A percentile compares a stretch with the other conserved stretches of the same genome.
Conservation (phyloP, 305 asterid genomes). For the Fraxinus sp. region DNA sequence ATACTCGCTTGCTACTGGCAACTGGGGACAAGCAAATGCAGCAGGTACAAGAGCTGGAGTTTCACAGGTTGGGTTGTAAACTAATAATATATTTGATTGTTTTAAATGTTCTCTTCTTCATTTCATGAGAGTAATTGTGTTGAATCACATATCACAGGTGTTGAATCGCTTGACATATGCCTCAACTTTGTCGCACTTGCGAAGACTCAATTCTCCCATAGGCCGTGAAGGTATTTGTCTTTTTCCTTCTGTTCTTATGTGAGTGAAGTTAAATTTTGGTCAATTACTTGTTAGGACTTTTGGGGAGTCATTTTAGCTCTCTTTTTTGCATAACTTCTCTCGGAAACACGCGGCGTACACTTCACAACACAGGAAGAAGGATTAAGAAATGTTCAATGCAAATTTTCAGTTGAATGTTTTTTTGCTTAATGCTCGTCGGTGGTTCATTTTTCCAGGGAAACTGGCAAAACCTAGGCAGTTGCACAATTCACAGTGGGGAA, state of each 20-base stretch:
- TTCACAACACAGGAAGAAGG: not conserved
- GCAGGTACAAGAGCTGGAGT: slow-evolving; percentile 98
- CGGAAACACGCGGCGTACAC: not conserved
- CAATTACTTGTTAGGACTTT: not conserved
- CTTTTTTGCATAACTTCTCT: not conserved
- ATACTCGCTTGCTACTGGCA: slow-evolving; percentile 94
- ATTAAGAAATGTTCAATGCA: not conserved
- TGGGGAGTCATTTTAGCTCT: not conserved
- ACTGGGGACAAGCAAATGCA: slow-evolving; percentile 99
- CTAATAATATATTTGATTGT: slow-evolving; percentile 10
- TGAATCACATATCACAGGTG: slow-evolving; percentile 54
- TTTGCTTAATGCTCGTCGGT: not conserved
- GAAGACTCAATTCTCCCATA: slow-evolving; percentile 93
- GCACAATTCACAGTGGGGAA: slow-evolving; percentile 99
- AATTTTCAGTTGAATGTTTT: not conserved
- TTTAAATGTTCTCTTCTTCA: not conserved
- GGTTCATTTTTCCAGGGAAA: slow-evolving; percentile 55
- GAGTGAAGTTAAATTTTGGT: slow-evolving; percentile 1
- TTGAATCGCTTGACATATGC: slow-evolving; percentile 96
- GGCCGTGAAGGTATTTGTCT: slow-evolving; percentile 86
- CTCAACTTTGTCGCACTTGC: slow-evolving; percentile 90
- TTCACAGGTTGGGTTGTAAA: slow-evolving; percentile 66
- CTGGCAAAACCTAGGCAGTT: slow-evolving; percentile 99
- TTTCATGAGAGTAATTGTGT: slow-evolving; percentile 16
- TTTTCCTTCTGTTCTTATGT: not conserved